A percentile compares a stretch with the other conserved stretches of the same genome.
phyloP scores from a whole-genome alignment of 2,329 filamentous ascomycete genomes.

The Amauroascus niger region DNA sequence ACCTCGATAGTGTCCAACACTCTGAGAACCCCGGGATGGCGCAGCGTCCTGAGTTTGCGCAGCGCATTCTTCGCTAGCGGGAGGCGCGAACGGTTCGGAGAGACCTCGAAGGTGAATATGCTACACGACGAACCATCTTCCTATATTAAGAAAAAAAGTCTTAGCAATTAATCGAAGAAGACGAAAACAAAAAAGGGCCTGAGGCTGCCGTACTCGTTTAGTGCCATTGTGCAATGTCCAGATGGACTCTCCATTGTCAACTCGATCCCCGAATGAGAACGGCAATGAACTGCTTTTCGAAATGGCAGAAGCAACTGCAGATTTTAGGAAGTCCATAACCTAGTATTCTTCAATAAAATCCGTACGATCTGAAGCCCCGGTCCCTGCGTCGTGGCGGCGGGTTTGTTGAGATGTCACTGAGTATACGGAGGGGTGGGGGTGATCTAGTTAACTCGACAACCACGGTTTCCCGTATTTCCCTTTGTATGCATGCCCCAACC shows the following conservation, averaged over 20 bases:
- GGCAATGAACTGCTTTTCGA: constrained; percentile 89
- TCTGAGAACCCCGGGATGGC: constrained; percentile 90
- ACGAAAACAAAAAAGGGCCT: not conserved
- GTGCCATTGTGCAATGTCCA: constrained; percentile 96
- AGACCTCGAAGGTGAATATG: constrained; percentile 91
- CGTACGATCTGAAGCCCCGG: not conserved
- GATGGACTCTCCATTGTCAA: constrained; percentile 86
- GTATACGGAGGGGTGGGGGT: not conserved
- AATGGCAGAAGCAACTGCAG: constrained; percentile 91
- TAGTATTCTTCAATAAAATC: not conserved
- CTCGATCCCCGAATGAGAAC: constrained; percentile 83
- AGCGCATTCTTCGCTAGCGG: constrained; percentile 88
- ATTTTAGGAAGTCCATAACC: constrained; percentile 96
- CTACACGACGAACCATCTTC: constrained; percentile 91
- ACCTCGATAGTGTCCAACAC: constrained; percentile 92
- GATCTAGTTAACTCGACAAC: not conserved
- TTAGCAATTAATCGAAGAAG: constrained; percentile 14
- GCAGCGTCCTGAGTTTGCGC: constrained; percentile 82
- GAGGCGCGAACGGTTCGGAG: constrained; percentile 66
- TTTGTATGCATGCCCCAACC: no score
- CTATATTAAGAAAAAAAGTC: constrained; percentile 39
- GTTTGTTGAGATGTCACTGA: not conserved
- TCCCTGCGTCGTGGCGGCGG: not conserved
- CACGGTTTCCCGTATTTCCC: not conserved
- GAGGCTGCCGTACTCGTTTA: constrained; percentile 54